These are phyloP conservation scores for Syncephalastrum contaminatum DNA, from an alignment of 371 early-diverging fungal species.

Conservation along the genomic window DNA sequence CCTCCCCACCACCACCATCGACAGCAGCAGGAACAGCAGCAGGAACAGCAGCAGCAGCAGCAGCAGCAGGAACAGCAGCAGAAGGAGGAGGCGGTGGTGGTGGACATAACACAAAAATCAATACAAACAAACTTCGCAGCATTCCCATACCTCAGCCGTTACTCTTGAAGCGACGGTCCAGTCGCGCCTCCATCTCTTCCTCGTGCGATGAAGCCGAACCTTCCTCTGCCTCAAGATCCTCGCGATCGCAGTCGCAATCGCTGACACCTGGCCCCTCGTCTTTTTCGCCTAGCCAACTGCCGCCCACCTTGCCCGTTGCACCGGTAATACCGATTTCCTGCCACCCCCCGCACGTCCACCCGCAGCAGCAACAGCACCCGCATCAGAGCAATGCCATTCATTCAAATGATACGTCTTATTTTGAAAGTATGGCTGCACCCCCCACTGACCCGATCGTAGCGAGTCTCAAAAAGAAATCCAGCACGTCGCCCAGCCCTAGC, in stretches of 20 bases:
- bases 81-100: background rate
- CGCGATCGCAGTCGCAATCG: constrained; percentile 5
- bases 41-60: background rate
- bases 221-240: constrained; percentile 7
- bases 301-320: constrained; percentile 1
- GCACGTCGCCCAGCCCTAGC: constrained; percentile 7
- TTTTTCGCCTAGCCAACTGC: constrained; percentile 4
- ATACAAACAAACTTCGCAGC: constrained; percentile 24
- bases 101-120: background rate
- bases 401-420: constrained; percentile 1
- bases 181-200: constrained; percentile 33
- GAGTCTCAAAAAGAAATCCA: background rate
- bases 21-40: constrained; percentile 1
- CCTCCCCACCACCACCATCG: background rate
- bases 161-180: constrained; percentile 34
- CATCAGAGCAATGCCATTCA: background rate
- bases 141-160: constrained; percentile 47
- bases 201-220: constrained; percentile 17
- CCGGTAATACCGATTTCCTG: too few species aligned
- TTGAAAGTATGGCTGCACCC: too few species aligned
- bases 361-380: constrained; percentile 19
- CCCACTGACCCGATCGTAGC: too few species aligned
- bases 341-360: constrained; percentile 14
- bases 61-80: background rate
- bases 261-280: constrained; percentile 8